Evolutionary conservation across 805 yeast species (phyloP), one percentile per base, ranked within the genome.

Genomic region (Candida palmyrensis): DNA sequence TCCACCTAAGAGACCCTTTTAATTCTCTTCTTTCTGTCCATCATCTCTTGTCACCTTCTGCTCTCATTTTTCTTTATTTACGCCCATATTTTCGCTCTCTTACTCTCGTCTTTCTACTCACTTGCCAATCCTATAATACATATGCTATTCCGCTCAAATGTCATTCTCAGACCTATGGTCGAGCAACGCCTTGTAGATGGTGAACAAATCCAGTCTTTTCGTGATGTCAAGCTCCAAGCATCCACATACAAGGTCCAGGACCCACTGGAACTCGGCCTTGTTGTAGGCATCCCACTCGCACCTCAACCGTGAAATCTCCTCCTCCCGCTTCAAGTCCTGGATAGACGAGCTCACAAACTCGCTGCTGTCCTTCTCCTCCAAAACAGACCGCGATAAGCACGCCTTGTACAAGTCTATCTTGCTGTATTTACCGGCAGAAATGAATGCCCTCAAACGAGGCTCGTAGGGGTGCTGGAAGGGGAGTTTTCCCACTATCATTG

Each of bases 381-480:
- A 40, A 10, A 59, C 41, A 55, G 58, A 56, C 21, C 53, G 54
- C 26, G 55, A 31, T 21, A 62, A 48, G 27, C 71, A 59, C 1
- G 73, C 71, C 26, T 51, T 49, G n/a, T 51, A 43, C 37, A 83
- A 55, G 4, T 68, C 60, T 3, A 53, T 54, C n/a, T 45, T 45
- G 44, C 79, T 76, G 53, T 67, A 83, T 38, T 73, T 72, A 2
- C 85, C 90, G 3, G 80, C 72, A 19, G 77, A 57, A 27, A 89
- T 89, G 65, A 77, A 71, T 9, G 83, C 75, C 25, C 86, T 70
- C 40, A 89, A 62, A 41, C 88, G 64, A 8, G 95, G 95, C 46
- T 84, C 88, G 52, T 79, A 83, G n/a, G 73, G 73, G 51, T 88
- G 95, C 39, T 77, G 78, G 59, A 89, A 89, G 1, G 96, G 96